Percentiles rank a stretch among this genome's conserved stretches.
Evolutionary conservation across 495 filamentous ascomycete genomes (phyloP).

Genomic region (Platismatia glauca): DNA sequence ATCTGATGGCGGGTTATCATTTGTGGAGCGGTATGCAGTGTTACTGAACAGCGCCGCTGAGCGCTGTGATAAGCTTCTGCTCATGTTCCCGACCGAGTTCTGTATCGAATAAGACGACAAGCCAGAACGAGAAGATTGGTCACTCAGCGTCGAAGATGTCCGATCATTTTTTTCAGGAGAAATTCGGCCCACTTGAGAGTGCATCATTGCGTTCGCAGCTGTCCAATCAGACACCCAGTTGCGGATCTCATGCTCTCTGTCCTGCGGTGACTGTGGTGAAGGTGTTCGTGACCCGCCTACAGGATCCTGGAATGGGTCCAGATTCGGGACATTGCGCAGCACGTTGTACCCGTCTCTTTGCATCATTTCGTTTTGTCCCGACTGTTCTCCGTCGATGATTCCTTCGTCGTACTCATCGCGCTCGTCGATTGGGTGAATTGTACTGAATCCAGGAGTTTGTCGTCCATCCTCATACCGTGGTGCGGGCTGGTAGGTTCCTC

Average conservation of each 20-base stretch:
- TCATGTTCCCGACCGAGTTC: conserved; percentile 24
- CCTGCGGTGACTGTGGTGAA: conserved; percentile 24
- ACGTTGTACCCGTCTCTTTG: conserved; percentile 20
- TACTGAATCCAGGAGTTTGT: conserved; percentile 38
- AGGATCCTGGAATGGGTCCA: conserved; percentile 21
- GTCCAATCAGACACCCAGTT: conserved; percentile 55
- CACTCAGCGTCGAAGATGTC: conserved; percentile 49
- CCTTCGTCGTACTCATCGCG: conserved; percentile 52
- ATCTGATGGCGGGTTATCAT: conserved; percentile 16
- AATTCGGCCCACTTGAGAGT: conserved; percentile 27
- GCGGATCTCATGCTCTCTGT: conserved; percentile 43
- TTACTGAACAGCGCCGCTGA: conserved; percentile 24
- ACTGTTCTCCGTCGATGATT: conserved; percentile 24
- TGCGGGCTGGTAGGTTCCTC: conserved; percentile 35
- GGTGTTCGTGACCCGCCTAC: conserved; percentile 17
- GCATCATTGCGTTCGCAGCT: conserved; percentile 38
- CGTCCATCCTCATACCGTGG: conserved; percentile 40
- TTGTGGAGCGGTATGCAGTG: conserved; percentile 19
- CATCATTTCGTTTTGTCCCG: conserved; percentile 16
- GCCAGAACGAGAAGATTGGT: conserved; percentile 34
- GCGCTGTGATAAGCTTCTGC: conserved; percentile 31
- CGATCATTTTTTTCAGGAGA: conserved; percentile 46
- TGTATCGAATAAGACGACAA: conserved; percentile 27
- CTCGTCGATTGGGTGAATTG: conserved; percentile 62
- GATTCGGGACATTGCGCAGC: conserved; percentile 14